Evolutionary conservation across 129 eudicot species (phyloP), one percentile per base, ranked within the genome.

Genomic region (Chrysanthemum makinoi): DNA sequence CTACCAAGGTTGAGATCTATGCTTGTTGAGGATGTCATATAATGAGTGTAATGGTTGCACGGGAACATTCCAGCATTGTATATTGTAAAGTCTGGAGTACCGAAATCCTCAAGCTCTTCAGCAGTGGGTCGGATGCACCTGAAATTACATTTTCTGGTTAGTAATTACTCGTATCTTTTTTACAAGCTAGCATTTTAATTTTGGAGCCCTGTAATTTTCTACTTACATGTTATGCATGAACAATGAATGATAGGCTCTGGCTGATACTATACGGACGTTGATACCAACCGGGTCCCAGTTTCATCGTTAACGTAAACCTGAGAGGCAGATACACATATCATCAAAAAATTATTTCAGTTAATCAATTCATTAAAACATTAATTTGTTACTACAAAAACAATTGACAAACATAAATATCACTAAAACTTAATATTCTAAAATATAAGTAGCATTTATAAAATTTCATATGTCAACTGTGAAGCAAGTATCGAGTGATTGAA

Each of bases 71-170:
- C 97, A 11, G 99, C 99, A 79, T 94, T 90, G 96, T 94, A 94
- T 28, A 94, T 94, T 55, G 97, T 94, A 96, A 94, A 94, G 88
- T 90, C 99, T 74, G 97, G 97, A 82, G 97, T 90, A 75, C 96
- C 96, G 35, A 94, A 94, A 74, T 83, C 79, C 97, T 89, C 99
- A 86, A 94, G 97, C 86, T 94, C 99, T 88, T 94, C 96, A 20
- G 93, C 81, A 73, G 88, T 89, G 84, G 99, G 99, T 84, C 97
- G 96, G 85, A 94, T 94, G 82, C 99, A 94, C 99, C 97, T 94
- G 96, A 68, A 76, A 92, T 88, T 1, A 44, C 18, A 19, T 57
- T 16, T 11, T 33, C 52, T 50, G 30, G 10, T 10, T 56, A 30
- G 43, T 49, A 44, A 13, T 72, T 66, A 20, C 20, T 20, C 0